Conservation (phyloP, 192 early-diverging fungal species). For the Linderina pennispora region DNA sequence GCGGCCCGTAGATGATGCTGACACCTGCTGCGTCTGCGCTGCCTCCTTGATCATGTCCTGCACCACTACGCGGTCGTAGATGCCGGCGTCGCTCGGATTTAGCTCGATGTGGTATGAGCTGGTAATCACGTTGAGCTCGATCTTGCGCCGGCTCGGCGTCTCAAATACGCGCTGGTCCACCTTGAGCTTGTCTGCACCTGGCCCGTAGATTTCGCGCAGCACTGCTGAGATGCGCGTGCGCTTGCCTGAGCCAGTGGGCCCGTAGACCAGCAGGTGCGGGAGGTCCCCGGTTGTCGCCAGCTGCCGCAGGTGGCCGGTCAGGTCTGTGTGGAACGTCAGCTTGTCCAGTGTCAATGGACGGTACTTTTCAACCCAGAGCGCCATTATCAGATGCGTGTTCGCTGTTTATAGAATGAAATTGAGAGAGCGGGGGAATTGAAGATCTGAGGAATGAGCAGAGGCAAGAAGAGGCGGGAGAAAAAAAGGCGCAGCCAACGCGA, state of each 20-base stretch:
- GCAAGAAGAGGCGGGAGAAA: too few species aligned
- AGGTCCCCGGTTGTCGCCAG: slow-evolving; percentile 79
- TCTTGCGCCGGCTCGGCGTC: slow-evolving; percentile 78
- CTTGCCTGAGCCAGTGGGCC: slow-evolving; percentile 94
- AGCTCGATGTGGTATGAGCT: slow-evolving; percentile 98
- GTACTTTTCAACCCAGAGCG: slow-evolving; percentile 96
- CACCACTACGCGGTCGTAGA: slow-evolving; percentile 85
- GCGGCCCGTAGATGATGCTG: slow-evolving; percentile 66
- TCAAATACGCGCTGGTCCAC: slow-evolving; percentile 79
- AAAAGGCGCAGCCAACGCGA: too few species aligned
- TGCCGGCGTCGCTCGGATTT: slow-evolving; percentile 96
- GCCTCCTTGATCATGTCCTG: slow-evolving; percentile 96
- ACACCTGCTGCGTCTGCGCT: slow-evolving; percentile 93
- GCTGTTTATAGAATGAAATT: not conserved
- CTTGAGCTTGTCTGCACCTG: slow-evolving; percentile 90
- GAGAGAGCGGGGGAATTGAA: not conserved
- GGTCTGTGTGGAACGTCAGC: slow-evolving; percentile 73
- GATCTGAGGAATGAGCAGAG: not conserved
- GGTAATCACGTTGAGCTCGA: slow-evolving; percentile 79
- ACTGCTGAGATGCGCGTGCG: slow-evolving; percentile 88
- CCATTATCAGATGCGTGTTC: too few species aligned
- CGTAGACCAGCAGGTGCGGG: slow-evolving; percentile 93
- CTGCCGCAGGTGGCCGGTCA: slow-evolving; percentile 67
- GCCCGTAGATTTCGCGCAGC: slow-evolving; percentile 84
- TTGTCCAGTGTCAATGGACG: slow-evolving; percentile 76